These are phyloP conservation scores for Clavulina sp. DNA, from an alignment of 768 basidiomycete genomes.

Conservation along the genomic window DNA sequence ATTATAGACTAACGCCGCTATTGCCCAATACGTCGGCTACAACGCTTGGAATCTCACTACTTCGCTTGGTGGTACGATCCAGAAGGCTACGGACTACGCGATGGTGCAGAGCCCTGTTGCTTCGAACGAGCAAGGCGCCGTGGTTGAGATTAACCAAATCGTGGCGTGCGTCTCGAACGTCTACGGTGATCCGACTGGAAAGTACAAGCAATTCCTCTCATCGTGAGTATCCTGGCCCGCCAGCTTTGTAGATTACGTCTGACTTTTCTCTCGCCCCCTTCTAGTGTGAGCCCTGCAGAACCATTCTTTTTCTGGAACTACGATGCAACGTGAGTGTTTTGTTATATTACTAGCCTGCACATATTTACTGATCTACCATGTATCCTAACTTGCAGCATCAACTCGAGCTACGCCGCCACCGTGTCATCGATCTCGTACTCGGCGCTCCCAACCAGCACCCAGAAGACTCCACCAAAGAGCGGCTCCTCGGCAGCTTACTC, in stretches of 20 bases:
- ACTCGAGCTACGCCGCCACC: too few species aligned
- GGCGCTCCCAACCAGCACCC: too few species aligned
- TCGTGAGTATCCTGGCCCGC: too few species aligned
- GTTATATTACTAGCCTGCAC: too few species aligned
- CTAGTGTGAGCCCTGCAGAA: background rate
- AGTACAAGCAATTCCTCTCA: background rate
- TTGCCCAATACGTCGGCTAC: constrained; percentile 15
- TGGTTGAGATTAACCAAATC: background rate
- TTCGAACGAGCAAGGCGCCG: background rate
- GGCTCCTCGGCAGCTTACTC: too few species aligned
- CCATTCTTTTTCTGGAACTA: constrained; percentile 11
- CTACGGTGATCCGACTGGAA: background rate
- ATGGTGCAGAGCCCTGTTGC: constrained; percentile 8
- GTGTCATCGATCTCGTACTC: too few species aligned
- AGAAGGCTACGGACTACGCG: constrained; percentile 16
- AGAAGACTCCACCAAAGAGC: too few species aligned
- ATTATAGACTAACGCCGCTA: constrained; percentile 12
- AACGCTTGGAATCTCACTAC: constrained; percentile 16
- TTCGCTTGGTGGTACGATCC: constrained; percentile 13
- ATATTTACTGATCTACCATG: too few species aligned
- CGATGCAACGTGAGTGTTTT: background rate
- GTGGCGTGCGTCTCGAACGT: background rate
- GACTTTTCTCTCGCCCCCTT: too few species aligned
- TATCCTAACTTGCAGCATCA: too few species aligned
- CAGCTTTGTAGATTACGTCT: too few species aligned